Percentiles rank a stretch among this genome's conserved stretches.
These are phyloP conservation scores for Lactarius trivialis DNA, from an alignment of 768 basidiomycete species.

Conservation along the genomic window DNA sequence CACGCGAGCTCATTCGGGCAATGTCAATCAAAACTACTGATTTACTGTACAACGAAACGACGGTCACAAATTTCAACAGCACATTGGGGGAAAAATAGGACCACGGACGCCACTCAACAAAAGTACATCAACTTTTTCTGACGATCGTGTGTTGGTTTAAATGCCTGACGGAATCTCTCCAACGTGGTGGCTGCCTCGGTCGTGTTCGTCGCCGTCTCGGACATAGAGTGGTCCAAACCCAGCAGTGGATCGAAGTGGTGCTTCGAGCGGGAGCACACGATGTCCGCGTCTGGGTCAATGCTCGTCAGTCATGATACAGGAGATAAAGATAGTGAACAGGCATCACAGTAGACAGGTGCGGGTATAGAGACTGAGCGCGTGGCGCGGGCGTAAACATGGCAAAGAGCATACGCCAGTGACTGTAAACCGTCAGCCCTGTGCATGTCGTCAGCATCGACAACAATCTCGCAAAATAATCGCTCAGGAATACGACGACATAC, in stretches of 20 bases:
- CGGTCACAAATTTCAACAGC: neutral
- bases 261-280: conserved; percentile 68
- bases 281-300: conserved; percentile 58
- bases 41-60: neutral
- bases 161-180: conserved; percentile 41
- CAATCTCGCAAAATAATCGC: neutral
- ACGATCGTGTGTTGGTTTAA: conserved; percentile 49
- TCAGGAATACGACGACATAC: conserved; percentile 31
- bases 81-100: neutral
- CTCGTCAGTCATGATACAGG: neutral
- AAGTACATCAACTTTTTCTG: conserved; percentile 38
- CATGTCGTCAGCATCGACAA: conserved; percentile 9
- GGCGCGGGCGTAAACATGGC: conserved; percentile 74
- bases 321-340: neutral
- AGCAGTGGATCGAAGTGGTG: conserved; percentile 69
- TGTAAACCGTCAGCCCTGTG: conserved; percentile 62
- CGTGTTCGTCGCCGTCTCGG: conserved; percentile 38
- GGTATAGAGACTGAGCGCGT: conserved; percentile 80
- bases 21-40: neutral
- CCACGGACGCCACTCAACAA: conserved; percentile 25
- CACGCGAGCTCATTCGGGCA: neutral
- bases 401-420: conserved; percentile 63
- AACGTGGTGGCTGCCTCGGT: conserved; percentile 36
- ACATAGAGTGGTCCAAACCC: conserved; percentile 53
- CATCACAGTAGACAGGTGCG: conserved; percentile 74